Evolutionary conservation across 345 rosid species (phyloP).

Genomic region (Ceriops zippeliana): DNA sequence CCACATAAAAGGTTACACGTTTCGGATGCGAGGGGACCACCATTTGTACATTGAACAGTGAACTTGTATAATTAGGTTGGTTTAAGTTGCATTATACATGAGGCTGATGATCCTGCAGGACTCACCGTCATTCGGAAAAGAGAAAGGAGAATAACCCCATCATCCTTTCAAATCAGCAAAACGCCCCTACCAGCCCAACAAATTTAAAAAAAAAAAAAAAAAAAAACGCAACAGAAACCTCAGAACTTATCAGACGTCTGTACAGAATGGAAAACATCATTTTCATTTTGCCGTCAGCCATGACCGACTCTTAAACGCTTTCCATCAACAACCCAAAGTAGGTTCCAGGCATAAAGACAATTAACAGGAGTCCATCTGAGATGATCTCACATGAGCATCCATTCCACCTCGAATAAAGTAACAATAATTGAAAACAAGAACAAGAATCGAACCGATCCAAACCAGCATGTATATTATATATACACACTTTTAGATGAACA

Average conservation of each 20-base stretch:
- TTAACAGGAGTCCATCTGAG: too few relatives aligned
- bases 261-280: too few relatives aligned
- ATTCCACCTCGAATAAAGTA: too few relatives aligned
- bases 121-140: slow-evolving; percentile 6
- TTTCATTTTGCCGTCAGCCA: too few relatives aligned
- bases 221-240: not conserved
- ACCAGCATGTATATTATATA: slow-evolving; percentile 24
- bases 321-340: too few relatives aligned
- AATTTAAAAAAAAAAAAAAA: not conserved
- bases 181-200: slow-evolving; percentile 9
- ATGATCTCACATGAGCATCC: too few relatives aligned
- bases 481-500: slow-evolving; percentile 28
- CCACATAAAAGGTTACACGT: not conserved
- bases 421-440: too few relatives aligned
- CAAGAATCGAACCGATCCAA: too few relatives aligned
- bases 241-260: too few relatives aligned
- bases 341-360: too few relatives aligned
- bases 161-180: not conserved
- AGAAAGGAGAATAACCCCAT: slow-evolving; percentile 1
- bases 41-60: not conserved
- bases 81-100: slow-evolving; percentile 14
- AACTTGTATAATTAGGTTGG: not conserved
- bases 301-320: too few relatives aligned
- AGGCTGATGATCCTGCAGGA: slow-evolving; percentile 3
- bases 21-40: not conserved